These are phyloP conservation scores for Candida wancherniae DNA, from an alignment of 805 yeast genomes.

Conservation along the genomic window DNA sequence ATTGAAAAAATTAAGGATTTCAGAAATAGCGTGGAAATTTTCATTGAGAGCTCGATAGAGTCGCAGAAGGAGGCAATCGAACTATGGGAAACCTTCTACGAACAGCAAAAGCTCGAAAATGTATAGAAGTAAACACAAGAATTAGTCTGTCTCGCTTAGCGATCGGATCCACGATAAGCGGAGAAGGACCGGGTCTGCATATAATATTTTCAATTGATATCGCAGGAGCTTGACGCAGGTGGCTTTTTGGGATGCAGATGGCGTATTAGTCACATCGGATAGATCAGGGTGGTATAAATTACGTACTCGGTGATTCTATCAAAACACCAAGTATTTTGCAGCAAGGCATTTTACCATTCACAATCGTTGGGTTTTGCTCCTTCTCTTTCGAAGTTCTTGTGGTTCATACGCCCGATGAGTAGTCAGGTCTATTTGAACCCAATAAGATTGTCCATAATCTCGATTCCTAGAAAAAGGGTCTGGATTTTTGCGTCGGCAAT, in stretches of 20 bases:
- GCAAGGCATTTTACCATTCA: no score
- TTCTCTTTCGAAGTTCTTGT: neutral
- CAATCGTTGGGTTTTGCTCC: no score
- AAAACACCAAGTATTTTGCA: no score
- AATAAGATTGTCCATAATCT: constrained; percentile 43
- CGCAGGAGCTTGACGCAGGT: neutral
- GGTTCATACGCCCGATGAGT: constrained; percentile 22
- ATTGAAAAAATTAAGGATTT: constrained; percentile 75
- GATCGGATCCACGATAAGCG: no score
- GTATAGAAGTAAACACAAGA: no score
- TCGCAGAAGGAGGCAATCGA: constrained; percentile 89
- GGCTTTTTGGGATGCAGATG: neutral
- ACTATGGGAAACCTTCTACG: constrained; percentile 85
- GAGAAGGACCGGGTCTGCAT: no score
- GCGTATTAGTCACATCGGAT: no score
- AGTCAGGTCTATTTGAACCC: constrained; percentile 47
- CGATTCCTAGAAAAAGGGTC: constrained; percentile 48
- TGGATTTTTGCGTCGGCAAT: constrained; percentile 53
- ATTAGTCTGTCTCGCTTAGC: no score
- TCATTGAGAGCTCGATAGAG: constrained; percentile 85
- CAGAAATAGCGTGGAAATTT: constrained; percentile 84
- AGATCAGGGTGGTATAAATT: no score
- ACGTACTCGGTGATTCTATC: no score
- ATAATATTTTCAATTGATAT: no score
- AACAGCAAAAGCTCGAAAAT: constrained; percentile 35